Conservation (phyloP, 768 basidiomycete species). For the Leucocoprinus sp. region DNA sequence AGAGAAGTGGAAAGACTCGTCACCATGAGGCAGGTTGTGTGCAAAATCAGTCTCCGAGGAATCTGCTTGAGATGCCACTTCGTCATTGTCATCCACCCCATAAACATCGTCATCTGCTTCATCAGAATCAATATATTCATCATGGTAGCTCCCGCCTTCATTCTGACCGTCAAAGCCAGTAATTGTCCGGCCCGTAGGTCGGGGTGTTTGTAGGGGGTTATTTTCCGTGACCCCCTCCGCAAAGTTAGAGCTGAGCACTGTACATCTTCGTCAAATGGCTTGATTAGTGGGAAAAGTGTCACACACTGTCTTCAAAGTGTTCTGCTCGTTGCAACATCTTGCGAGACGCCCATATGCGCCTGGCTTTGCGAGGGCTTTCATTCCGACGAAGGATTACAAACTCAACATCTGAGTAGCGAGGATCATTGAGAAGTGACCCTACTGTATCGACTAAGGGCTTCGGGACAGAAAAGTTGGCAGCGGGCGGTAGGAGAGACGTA, state of each 20-base stretch:
- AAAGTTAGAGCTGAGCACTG: conserved; percentile 72
- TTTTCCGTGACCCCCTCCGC: conserved; percentile 36
- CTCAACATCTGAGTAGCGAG: conserved; percentile 78
- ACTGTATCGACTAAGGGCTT: conserved; percentile 59
- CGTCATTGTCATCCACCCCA: conserved; percentile 29
- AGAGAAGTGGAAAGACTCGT: conserved; percentile 14
- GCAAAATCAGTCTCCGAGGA: conserved; percentile 3
- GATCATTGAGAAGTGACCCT: conserved; percentile 72
- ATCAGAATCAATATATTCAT: conserved; percentile 25
- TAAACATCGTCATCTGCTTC: conserved; percentile 47
- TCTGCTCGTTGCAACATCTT: conserved; percentile 62
- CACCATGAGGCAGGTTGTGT: conserved; percentile 21
- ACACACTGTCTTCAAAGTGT: conserved; percentile 69
- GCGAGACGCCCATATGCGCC: conserved; percentile 60
- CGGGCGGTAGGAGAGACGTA: conserved; percentile 33
- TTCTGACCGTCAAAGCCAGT: conserved; percentile 16
- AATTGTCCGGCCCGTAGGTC: conserved; percentile 15
- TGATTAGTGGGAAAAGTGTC: neutral
- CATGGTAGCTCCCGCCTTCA: conserved; percentile 1
- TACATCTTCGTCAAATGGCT: neutral
- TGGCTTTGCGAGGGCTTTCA: conserved; percentile 28
- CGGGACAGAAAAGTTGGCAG: conserved; percentile 50
- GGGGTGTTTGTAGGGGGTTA: conserved; percentile 18
- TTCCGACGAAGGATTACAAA: conserved; percentile 55
- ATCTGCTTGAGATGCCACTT: conserved; percentile 6